Conservation (phyloP, 2,329 filamentous ascomycete species). For the Aspergillus sojae region DNA sequence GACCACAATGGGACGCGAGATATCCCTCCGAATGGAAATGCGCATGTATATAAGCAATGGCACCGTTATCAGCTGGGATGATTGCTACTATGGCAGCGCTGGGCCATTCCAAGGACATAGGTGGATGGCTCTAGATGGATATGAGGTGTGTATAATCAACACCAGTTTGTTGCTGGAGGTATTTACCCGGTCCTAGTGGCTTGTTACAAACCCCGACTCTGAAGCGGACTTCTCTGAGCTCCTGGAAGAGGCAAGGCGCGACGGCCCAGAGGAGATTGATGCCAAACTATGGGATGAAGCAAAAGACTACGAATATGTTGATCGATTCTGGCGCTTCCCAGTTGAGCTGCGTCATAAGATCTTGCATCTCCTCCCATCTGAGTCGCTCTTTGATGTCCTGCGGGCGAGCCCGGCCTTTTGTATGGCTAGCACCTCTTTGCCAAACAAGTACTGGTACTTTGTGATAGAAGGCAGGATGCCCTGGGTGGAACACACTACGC, state of each 20-base stretch:
- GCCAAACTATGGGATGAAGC: neutral
- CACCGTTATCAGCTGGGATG: neutral
- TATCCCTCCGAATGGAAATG: neutral
- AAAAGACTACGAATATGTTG: neutral
- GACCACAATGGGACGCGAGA: neutral
- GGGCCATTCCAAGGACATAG: neutral
- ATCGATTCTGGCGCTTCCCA: constrained; percentile 4
- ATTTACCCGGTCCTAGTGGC: constrained; percentile 1
- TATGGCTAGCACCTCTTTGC: neutral
- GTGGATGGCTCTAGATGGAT: neutral
- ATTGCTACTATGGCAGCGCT: neutral
- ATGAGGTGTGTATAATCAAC: neutral
- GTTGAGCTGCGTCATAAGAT: constrained; percentile 6
- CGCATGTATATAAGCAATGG: neutral
- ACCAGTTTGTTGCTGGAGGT: neutral
- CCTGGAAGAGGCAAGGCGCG: neutral
- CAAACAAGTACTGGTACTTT: constrained; percentile 7
- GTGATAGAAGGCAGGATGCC: neutral
- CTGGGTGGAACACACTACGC: neutral
- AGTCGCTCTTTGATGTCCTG: neutral
- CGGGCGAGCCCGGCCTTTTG: constrained; percentile 4
- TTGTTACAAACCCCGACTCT: neutral
- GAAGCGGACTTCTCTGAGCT: neutral
- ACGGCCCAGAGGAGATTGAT: neutral
- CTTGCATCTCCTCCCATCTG: constrained; percentile 4